Base-by-base conservation (phyloP, 495 filamentous ascomycete species). In the Aspergillus homomorphus region DNA sequence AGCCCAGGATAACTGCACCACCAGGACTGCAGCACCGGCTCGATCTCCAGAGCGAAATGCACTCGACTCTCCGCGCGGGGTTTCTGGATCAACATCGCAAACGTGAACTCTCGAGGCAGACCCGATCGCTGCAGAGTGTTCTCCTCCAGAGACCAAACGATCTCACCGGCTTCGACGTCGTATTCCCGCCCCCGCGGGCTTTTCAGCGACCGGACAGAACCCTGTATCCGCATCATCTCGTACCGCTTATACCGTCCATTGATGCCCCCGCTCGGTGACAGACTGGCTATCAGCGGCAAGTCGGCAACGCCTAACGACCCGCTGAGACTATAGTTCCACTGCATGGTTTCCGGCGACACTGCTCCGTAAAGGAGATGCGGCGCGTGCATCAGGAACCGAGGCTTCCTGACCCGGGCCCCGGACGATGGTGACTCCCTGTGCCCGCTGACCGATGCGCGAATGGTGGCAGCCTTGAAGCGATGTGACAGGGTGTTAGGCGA, bases 161-260 rank as follows among this genome's bases (percentile, higher is more conserved):
- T 66, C 58, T 77, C 73, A 1, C 72, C 77, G 24, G 77, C 73
- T 28, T 78, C 75, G 7, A 73, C 66, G 53, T 79, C 75, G 51
- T 68, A 76, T 6, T 65, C 54, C 15, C 43, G 66, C 2, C 72
- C 74, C 10, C 59, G 57, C 4, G 69, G 61, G 49, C 70, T 76
- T 26, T 69, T 69, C 42, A 71, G 45, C 1, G 75, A 76, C 7
- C 80, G 74, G 7, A 73, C 66, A 5, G 78, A 81, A 15, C 78
- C 80, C 62, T 82, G 79, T 21, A 83, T 80, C 33, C 74, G 73
- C 79, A 83, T 79, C 77, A 81, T 81, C 57, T 79, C 75, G 56
- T 77, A 80, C 18, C 80, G 67, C 18, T 70, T 71, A 56, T 78
- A 80, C 3, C 66, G 70, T 2, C 68, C 66, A 26, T 69, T 75